Conservation (phyloP, 345 rosid genomes). For the Populus davidiana region DNA sequence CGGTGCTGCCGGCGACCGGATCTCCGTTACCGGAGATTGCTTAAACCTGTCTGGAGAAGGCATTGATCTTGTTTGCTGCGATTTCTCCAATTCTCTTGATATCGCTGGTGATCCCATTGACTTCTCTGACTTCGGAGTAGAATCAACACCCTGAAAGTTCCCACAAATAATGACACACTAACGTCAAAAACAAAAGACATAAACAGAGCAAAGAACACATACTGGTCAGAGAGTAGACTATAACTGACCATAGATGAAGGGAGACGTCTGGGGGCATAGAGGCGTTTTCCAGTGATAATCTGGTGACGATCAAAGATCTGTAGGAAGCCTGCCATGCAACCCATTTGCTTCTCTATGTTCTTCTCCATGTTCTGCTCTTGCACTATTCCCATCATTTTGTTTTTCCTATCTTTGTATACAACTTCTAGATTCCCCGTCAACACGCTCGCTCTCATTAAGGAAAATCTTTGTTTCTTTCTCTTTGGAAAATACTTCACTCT, state of each 20-base stretch:
- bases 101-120: conserved; percentile 29
- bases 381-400: conserved; percentile 43
- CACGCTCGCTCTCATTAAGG: background rate
- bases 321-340: conserved; percentile 96
- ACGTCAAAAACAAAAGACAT: background rate
- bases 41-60: conserved; percentile 45
- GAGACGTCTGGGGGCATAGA: conserved; percentile 55
- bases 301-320: conserved; percentile 91
- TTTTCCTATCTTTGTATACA: background rate
- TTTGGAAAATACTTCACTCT: conserved; percentile 10
- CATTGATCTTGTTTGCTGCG: conserved; percentile 29
- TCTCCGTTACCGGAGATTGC: conserved; percentile 39
- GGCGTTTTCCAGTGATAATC: conserved; percentile 61
- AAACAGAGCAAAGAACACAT: background rate
- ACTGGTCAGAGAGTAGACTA: background rate
- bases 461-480: background rate
- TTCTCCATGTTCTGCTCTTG: conserved; percentile 57
- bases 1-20: conserved; percentile 38
- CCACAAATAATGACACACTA: background rate
- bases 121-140: conserved; percentile 31
- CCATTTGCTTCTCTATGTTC: conserved; percentile 68
- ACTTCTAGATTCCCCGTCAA: background rate
- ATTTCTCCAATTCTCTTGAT: conserved; percentile 35
- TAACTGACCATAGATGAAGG: conserved; percentile 40
- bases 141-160: conserved; percentile 34